These are phyloP conservation scores for Aureobasidium sp. DNA, from an alignment of 2,329 filamentous ascomycete genomes.

Conservation along the genomic window DNA sequence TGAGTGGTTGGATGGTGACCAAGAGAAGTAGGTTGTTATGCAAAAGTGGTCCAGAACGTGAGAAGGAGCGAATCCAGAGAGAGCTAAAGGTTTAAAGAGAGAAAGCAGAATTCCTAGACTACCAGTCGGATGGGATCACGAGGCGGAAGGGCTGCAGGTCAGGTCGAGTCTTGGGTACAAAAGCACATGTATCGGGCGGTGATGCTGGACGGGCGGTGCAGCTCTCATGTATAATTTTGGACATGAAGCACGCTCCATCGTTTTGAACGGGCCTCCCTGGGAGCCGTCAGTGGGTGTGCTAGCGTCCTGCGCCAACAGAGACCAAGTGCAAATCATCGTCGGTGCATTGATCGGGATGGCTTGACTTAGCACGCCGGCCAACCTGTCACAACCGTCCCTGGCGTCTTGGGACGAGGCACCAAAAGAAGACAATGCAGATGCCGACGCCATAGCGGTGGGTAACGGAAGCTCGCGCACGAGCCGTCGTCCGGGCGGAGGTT, in stretches of 20 bases:
- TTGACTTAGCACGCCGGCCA: constrained; percentile 14
- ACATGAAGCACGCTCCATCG: constrained; percentile 15
- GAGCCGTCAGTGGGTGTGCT: constrained; percentile 15
- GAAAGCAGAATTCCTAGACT: not conserved
- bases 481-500: constrained; percentile 14
- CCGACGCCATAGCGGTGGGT: constrained; percentile 16
- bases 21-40: not conserved
- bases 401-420: constrained; percentile 14
- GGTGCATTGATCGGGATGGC: constrained; percentile 15
- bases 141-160: constrained; percentile 12
- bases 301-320: constrained; percentile 14
- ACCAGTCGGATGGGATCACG: constrained; percentile 7
- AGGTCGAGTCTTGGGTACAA: constrained; percentile 8
- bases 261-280: constrained; percentile 12
- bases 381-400: constrained; percentile 18
- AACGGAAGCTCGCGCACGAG: constrained; percentile 16
- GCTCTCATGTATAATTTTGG: constrained; percentile 15
- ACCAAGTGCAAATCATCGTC: constrained; percentile 15
- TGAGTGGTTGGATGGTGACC: not conserved
- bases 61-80: not conserved
- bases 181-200: constrained; percentile 9
- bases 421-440: constrained; percentile 15
- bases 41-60: not conserved
- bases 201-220: constrained; percentile 11
- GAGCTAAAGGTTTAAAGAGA: not conserved